A percentile compares a stretch with the other conserved stretches of the same genome.
These are phyloP conservation scores for Lepraria neglecta DNA, from an alignment of 495 filamentous ascomycete species.

Conservation along the genomic window DNA sequence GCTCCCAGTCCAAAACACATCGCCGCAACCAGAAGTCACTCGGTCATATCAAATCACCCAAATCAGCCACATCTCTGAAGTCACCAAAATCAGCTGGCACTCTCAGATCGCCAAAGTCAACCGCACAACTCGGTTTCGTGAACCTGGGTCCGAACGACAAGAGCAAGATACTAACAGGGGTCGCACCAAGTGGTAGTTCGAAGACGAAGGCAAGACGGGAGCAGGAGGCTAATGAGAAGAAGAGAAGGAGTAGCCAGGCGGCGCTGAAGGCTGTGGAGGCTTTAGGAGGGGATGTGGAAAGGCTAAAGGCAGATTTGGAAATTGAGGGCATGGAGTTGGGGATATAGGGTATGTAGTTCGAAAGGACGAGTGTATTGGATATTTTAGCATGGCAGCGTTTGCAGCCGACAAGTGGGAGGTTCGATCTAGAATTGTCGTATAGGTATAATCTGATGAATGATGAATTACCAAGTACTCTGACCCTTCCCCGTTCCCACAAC, in stretches of 20 bases:
- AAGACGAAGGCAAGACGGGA: conserved; percentile 93
- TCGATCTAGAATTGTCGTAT: not conserved
- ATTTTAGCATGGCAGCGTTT: not conserved
- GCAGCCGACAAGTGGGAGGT: not conserved
- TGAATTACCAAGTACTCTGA: no score
- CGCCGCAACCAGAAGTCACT: conserved; percentile 2
- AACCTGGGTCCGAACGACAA: conserved; percentile 87
- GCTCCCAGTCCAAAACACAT: conserved; percentile 16
- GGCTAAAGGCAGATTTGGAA: conserved; percentile 16
- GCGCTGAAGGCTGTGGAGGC: conserved; percentile 66
- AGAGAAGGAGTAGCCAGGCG: conserved; percentile 66
- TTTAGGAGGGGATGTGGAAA: conserved; percentile 68
- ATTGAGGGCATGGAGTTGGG: conserved; percentile 9
- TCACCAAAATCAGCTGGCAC: conserved; percentile 26
- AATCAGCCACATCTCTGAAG: conserved; percentile 28
- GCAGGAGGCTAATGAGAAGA: conserved; percentile 74
- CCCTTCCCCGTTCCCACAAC: no score
- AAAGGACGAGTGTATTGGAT: not conserved
- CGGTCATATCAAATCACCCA: conserved; percentile 27
- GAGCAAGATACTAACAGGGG: conserved; percentile 74
- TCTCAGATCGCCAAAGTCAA: conserved; percentile 37
- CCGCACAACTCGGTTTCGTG: conserved; percentile 61
- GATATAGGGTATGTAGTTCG: not conserved
- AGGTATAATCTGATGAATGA: no score
- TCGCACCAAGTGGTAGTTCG: conserved; percentile 81